Conservation (phyloP, 2,329 filamentous ascomycete species). For the Penicillium freii region DNA sequence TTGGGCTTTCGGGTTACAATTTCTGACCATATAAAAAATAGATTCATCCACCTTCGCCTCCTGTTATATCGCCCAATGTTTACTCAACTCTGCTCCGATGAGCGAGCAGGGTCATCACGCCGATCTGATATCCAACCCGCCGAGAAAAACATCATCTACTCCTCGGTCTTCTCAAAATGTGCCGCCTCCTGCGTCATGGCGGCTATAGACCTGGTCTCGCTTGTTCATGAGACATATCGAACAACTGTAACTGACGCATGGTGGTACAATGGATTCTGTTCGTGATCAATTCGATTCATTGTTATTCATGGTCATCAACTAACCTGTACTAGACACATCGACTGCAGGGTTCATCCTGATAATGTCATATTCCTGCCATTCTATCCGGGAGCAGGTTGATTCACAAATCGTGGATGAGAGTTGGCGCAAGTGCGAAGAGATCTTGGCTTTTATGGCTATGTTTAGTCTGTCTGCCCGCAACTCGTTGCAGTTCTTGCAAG, state of each 20-base stretch:
- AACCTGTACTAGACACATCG: constrained; percentile 25
- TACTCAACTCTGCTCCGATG: constrained; percentile 32
- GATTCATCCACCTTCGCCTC: constrained; percentile 35
- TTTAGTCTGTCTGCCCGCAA: constrained; percentile 33
- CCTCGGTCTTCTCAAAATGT: constrained; percentile 30
- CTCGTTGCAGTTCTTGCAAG: constrained; percentile 31
- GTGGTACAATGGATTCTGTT: constrained; percentile 46
- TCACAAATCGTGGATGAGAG: constrained; percentile 17
- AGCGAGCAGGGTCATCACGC: constrained; percentile 11
- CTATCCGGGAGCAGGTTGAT: constrained; percentile 24
- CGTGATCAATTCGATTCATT: constrained; percentile 1
- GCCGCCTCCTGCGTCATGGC: constrained; percentile 32
- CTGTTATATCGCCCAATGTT: constrained; percentile 38
- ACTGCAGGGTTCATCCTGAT: constrained; percentile 34
- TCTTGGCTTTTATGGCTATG: constrained; percentile 28
- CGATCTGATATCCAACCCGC: constrained; percentile 3
- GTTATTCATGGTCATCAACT: neutral
- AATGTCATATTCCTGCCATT: constrained; percentile 29
- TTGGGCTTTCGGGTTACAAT: neutral
- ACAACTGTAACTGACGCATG: constrained; percentile 31
- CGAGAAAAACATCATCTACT: constrained; percentile 25
- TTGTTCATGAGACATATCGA: constrained; percentile 31
- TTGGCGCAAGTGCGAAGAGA: constrained; percentile 31
- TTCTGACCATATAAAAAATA: constrained; percentile 1
- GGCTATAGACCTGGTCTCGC: constrained; percentile 32